These are phyloP conservation scores for Kodamaea sagamina DNA, from an alignment of 805 yeast species.

Conservation along the genomic window DNA sequence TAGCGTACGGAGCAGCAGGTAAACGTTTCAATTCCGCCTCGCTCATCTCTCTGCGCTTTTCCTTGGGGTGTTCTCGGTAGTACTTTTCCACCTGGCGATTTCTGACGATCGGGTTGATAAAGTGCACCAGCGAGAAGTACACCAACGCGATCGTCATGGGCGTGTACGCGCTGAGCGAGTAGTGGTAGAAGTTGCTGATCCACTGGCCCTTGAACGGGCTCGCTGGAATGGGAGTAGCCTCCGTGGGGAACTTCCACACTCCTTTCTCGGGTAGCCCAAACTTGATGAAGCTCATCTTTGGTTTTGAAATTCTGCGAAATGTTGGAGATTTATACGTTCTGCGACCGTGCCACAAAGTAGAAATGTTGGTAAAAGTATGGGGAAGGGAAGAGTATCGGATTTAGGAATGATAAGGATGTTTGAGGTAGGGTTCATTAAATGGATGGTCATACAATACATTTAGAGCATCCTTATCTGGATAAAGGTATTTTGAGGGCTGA, in stretches of 20 bases:
- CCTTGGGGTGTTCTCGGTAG: conserved; percentile 21
- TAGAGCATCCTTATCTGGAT: too few species aligned
- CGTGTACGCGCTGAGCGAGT: conserved; percentile 50
- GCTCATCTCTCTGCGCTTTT: conserved; percentile 21
- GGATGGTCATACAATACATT: too few species aligned
- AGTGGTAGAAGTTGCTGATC: conserved; percentile 38
- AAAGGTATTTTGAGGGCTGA: too few species aligned
- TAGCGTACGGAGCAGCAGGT: conserved; percentile 54
- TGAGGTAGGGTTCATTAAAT: too few species aligned
- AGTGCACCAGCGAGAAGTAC: conserved; percentile 61
- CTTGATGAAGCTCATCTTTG: conserved; percentile 22
- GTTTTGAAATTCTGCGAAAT: background rate
- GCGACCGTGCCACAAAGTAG: background rate
- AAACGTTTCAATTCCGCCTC: conserved; percentile 35
- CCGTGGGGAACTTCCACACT: conserved; percentile 34
- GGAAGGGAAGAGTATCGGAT: too few species aligned
- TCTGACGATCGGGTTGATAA: conserved; percentile 48
- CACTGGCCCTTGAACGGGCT: conserved; percentile 35
- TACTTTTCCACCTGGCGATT: conserved; percentile 45
- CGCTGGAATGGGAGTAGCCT: conserved; percentile 32
- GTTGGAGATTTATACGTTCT: background rate
- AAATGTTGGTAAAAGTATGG: conserved; percentile 3
- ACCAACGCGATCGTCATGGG: conserved; percentile 59
- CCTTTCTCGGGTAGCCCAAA: conserved; percentile 38
- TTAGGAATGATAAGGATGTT: too few species aligned